These are phyloP conservation scores for Leishmania aethiopica DNA, from an alignment of 208 protist species.

Conservation along the genomic window DNA sequence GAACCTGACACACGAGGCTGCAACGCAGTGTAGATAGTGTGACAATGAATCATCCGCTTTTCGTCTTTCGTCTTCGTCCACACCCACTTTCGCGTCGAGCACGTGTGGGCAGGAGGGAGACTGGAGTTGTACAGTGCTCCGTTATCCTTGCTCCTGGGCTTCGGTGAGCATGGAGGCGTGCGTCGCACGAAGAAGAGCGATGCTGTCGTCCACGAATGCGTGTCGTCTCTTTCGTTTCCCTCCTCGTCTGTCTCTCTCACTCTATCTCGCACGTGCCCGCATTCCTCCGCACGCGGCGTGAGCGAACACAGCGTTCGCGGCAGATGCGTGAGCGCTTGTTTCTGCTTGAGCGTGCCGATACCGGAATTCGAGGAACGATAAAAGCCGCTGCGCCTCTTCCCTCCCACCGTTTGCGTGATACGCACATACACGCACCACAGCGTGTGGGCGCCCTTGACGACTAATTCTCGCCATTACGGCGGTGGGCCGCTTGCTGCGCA, in stretches of 20 bases:
- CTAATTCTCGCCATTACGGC: not conserved
- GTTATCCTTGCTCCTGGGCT: not conserved
- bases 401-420: not conserved
- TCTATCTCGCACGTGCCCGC: not conserved
- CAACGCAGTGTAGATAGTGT: not conserved
- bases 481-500: not conserved
- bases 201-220: not conserved
- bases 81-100: not conserved
- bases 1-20: not conserved
- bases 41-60: not conserved
- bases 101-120: not conserved
- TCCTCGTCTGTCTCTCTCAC: not conserved
- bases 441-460: not conserved
- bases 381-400: not conserved
- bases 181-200: not conserved
- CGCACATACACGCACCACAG: not conserved
- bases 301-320: not conserved
- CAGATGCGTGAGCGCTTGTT: not conserved
- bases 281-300: not conserved
- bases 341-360: not conserved
- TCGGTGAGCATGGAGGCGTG: not conserved
- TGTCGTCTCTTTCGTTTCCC: not conserved
- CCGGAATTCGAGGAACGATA: not conserved
- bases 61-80: not conserved
- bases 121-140: not conserved